These are phyloP conservation scores for Crucibulum cyathiforme DNA, from an alignment of 1,284 basidiomycete genomes.

Conservation along the genomic window DNA sequence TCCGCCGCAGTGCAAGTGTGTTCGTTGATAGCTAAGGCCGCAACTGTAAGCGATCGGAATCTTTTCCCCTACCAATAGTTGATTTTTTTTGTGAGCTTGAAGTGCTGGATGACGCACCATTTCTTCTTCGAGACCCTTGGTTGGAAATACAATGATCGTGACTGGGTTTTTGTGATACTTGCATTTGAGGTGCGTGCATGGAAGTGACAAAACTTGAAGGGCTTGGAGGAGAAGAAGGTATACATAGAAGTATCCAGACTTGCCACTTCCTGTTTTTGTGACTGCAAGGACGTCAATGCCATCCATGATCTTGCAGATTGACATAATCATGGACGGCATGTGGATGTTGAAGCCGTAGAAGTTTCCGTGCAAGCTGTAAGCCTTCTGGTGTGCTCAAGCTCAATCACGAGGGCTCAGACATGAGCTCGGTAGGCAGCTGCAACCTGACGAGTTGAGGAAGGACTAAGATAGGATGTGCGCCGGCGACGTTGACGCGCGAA, in stretches of 20 bases:
- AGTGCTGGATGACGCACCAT: conserved; percentile 5
- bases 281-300: conserved; percentile 9
- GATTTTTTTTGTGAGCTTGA: not conserved
- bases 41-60: conserved; percentile 1
- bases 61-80: conserved; percentile 1
- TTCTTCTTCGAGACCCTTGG: conserved; percentile 11
- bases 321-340: conserved; percentile 13
- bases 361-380: conserved; percentile 8
- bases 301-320: conserved; percentile 9
- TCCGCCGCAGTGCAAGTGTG: conserved; percentile 4
- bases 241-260: conserved; percentile 10
- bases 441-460: too few species aligned
- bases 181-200: not conserved
- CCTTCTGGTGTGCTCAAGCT: conserved; percentile 6
- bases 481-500: too few species aligned
- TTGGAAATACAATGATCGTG: conserved; percentile 10
- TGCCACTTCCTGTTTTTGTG: conserved; percentile 7
- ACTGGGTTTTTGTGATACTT: conserved; percentile 6
- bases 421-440: not conserved
- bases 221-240: conserved; percentile 7
- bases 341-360: conserved; percentile 7
- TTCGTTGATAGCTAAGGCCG: conserved; percentile 8
- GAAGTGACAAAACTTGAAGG: conserved; percentile 2
- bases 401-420: not conserved
- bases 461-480: too few species aligned